Evolutionary conservation across 2,329 filamentous ascomycete genomes (phyloP).

Genomic region (Microdochium bolleyi): DNA sequence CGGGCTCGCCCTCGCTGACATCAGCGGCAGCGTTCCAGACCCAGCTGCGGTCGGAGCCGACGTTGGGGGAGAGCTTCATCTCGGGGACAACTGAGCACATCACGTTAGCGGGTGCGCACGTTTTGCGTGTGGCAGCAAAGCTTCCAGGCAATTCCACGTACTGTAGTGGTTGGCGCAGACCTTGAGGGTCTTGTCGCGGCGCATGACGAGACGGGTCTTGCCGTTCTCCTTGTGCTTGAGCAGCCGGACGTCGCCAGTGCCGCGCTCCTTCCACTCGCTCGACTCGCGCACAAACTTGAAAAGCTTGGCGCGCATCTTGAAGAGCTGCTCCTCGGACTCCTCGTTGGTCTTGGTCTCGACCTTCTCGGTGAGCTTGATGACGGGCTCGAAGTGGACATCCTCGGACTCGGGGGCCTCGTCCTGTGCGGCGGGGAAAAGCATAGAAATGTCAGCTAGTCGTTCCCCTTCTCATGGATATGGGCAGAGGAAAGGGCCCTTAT

Average conservation of each 20-base stretch:
- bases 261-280: constrained; percentile 98
- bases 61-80: constrained; percentile 98
- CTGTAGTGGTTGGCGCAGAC: constrained; percentile 99
- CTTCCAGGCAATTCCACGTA: too few species aligned
- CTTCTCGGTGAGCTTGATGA: constrained; percentile 93
- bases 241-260: constrained; percentile 90
- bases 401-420: constrained; percentile 77
- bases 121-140: neutral
- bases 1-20: constrained; percentile 95
- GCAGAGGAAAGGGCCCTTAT: neutral
- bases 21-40: constrained; percentile 98
- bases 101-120: constrained; percentile 2
- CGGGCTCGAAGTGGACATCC: constrained; percentile 95
- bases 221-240: constrained; percentile 98
- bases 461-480: neutral
- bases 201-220: constrained; percentile 97
- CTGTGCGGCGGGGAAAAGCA: constrained; percentile 1
- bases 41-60: constrained; percentile 97
- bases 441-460: neutral
- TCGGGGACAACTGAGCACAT: constrained; percentile 72
- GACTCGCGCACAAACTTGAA: constrained; percentile 94
- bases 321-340: constrained; percentile 91
- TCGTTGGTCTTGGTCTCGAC: constrained; percentile 97
- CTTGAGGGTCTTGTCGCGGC: constrained; percentile 98
- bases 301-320: constrained; percentile 99